These are phyloP conservation scores for Penicillium daleae DNA, from an alignment of 495 filamentous ascomycete species.

Conservation along the genomic window DNA sequence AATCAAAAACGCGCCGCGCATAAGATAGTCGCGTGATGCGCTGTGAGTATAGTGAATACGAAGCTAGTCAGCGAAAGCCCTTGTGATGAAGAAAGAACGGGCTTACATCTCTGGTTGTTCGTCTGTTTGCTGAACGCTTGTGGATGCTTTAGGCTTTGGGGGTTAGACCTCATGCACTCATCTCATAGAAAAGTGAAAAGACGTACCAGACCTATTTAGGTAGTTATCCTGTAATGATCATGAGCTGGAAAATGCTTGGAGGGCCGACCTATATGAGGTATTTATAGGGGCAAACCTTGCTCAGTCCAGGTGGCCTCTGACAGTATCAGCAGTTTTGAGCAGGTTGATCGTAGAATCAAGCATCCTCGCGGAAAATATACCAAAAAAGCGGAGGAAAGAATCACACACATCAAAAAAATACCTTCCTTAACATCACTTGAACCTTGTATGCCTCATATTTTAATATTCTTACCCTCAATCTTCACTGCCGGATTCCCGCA, in stretches of 20 bases:
- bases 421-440: neutral
- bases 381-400: neutral
- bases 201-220: neutral
- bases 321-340: constrained; percentile 7
- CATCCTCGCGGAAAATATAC: neutral
- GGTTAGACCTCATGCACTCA: neutral
- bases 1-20: neutral
- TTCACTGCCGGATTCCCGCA: neutral
- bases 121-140: neutral
- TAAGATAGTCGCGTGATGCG: neutral
- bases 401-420: neutral
- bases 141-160: neutral
- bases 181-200: neutral
- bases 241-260: constrained; percentile 8
- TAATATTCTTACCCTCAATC: neutral
- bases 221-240: constrained; percentile 12
- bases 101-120: neutral
- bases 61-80: neutral
- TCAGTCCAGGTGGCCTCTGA: constrained; percentile 6
- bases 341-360: neutral
- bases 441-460: constrained; percentile 2
- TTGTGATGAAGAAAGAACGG: neutral
- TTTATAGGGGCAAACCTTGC: constrained; percentile 11
- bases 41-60: neutral
- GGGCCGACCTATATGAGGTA: constrained; percentile 6